phyloP scores from a whole-genome alignment of 768 basidiomycete genomes.

The Clavulina sp. region DNA sequence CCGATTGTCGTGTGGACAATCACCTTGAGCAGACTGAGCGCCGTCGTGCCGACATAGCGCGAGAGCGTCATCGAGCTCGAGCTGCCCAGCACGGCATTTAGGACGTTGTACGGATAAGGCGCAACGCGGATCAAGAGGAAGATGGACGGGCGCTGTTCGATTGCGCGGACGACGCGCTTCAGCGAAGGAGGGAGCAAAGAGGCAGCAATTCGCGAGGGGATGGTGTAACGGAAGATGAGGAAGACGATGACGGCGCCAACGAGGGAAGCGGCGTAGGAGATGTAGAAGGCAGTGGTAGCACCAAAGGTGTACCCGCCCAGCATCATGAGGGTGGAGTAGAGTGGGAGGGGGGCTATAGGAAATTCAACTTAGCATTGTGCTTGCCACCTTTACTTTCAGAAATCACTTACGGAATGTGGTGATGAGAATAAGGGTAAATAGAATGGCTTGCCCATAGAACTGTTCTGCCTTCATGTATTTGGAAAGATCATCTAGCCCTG shows the following conservation, averaged over 20 bases:
- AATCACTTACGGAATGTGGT: constrained; percentile 64
- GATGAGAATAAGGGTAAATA: constrained; percentile 68
- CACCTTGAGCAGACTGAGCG: constrained; percentile 73
- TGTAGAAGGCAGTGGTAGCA: constrained; percentile 49
- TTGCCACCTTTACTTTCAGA: constrained; percentile 12
- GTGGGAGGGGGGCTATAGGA: constrained; percentile 68
- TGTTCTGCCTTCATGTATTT: constrained; percentile 57
- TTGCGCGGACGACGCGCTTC: constrained; percentile 66
- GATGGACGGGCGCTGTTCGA: constrained; percentile 72
- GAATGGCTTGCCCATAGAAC: constrained; percentile 55
- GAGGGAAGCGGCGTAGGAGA: constrained; percentile 78
- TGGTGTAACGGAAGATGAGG: constrained; percentile 47
- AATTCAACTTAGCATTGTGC: constrained; percentile 16
- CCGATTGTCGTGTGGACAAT: constrained; percentile 83
- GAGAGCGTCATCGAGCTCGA: constrained; percentile 44
- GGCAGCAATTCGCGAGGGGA: constrained; percentile 39
- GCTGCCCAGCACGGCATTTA: constrained; percentile 85
- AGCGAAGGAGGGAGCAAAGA: constrained; percentile 59
- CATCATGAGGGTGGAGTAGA: constrained; percentile 87
- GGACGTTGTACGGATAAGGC: constrained; percentile 46
- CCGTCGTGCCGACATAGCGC: constrained; percentile 67
- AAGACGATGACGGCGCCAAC: constrained; percentile 75
- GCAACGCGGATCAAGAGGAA: constrained; percentile 64
- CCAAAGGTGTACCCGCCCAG: constrained; percentile 86
- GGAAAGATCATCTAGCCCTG: constrained; percentile 71